A percentile compares a stretch with the other conserved stretches of the same genome.
These are phyloP conservation scores for Vitis amurensis DNA, from an alignment of 164 flowering plant genomes.

Conservation along the genomic window DNA sequence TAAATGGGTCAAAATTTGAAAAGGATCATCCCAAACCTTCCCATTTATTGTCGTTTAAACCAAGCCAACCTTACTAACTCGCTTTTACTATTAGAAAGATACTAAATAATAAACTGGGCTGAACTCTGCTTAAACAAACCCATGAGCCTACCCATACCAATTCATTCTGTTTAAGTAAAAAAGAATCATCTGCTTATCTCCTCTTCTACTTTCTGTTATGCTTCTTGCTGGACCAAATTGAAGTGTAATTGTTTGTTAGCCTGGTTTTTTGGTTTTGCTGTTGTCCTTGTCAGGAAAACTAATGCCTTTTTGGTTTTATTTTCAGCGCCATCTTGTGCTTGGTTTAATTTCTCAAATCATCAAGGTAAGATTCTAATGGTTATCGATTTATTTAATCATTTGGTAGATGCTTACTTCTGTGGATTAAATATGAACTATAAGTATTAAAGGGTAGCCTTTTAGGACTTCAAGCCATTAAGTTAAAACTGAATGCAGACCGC, in stretches of 20 bases:
- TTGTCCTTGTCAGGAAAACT: background rate
- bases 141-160: no score
- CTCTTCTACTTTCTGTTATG: background rate
- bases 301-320: slow-evolving; percentile 20
- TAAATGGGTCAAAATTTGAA: background rate
- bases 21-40: background rate
- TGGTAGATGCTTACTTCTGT: background rate
- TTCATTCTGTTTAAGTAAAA: no score
- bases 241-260: background rate
- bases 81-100: background rate
- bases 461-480: background rate
- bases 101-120: background rate
- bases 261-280: background rate
- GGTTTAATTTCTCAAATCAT: slow-evolving; percentile 90
- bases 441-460: background rate
- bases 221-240: background rate
- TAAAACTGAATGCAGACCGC: background rate
- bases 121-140: background rate
- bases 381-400: background rate
- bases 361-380: slow-evolving; percentile 50
- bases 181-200: no score
- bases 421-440: background rate
- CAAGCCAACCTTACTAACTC: background rate
- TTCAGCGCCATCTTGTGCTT: slow-evolving; percentile 91
- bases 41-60: background rate